These are phyloP conservation scores for Podospora fimiseda DNA, from an alignment of 495 filamentous ascomycete genomes.

Conservation along the genomic window DNA sequence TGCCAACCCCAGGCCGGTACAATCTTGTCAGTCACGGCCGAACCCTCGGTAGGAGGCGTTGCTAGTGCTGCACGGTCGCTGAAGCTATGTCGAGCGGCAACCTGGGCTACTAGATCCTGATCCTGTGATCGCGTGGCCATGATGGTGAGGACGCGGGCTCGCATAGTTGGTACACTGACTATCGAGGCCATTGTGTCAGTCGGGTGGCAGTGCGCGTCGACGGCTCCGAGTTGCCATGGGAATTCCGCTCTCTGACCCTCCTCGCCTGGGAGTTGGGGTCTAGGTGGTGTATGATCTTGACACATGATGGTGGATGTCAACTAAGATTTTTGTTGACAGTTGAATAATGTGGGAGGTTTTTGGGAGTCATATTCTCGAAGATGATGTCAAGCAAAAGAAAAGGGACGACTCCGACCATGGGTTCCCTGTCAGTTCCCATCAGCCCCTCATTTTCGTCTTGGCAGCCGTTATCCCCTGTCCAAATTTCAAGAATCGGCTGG, in stretches of 20 bases:
- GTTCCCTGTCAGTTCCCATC: background rate
- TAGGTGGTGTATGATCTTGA: no score
- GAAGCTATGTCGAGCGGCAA: conserved; percentile 46
- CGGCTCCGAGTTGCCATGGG: conserved; percentile 81
- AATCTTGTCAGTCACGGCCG: conserved; percentile 34
- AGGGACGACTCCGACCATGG: no score
- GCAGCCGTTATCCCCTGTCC: no score
- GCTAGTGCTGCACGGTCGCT: conserved; percentile 12
- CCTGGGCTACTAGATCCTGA: conserved; percentile 71
- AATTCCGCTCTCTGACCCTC: no score
- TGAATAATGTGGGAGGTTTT: background rate
- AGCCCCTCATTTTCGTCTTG: background rate
- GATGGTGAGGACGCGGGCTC: conserved; percentile 66
- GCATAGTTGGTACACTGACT: conserved; percentile 64
- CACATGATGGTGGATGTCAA: no score
- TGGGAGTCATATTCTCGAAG: conserved; percentile 2
- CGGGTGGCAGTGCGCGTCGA: conserved; percentile 96
- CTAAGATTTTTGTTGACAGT: background rate
- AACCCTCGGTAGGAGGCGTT: background rate
- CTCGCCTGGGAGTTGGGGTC: background rate
- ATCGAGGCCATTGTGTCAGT: conserved; percentile 85
- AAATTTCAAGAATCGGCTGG: no score
- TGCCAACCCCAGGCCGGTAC: conserved; percentile 96
- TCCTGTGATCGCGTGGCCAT: conserved; percentile 89
- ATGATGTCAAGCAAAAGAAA: background rate